Conservation (phyloP, 306 rosid genomes). For the Fagus sylvatica region DNA sequence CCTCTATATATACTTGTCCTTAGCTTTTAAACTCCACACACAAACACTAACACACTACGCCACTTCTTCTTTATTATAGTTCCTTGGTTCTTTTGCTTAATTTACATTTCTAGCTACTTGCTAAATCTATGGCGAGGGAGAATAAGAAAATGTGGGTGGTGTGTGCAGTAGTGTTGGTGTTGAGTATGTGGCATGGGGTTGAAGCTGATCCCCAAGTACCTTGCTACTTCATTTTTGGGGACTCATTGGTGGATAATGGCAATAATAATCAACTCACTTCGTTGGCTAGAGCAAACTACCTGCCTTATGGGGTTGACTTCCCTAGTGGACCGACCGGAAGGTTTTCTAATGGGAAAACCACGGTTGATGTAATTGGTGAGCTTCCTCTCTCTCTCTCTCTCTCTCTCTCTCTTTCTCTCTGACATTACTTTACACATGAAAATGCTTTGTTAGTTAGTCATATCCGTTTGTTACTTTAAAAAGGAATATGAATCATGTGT, state of each 20-base stretch:
- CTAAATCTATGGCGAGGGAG: conserved; percentile 16
- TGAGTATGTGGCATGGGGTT: conserved; percentile 32
- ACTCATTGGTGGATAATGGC: conserved; percentile 86
- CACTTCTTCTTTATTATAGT: background rate
- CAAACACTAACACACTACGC: background rate
- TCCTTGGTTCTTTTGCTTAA: no score
- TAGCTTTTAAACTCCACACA: conserved; percentile 31
- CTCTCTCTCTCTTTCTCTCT: background rate
- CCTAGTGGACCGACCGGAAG: conserved; percentile 76
- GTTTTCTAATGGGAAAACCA: conserved; percentile 86
- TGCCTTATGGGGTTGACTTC: conserved; percentile 85
- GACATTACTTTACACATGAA: no score
- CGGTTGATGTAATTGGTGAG: conserved; percentile 75
- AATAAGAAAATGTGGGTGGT: conserved; percentile 11
- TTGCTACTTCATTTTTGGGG: conserved; percentile 93
- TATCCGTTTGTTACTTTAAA: no score
- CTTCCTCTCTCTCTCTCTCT: background rate
- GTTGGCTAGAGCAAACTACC: conserved; percentile 74
- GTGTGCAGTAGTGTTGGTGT: conserved; percentile 25
- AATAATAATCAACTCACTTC: conserved; percentile 77
- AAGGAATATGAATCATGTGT: no score
- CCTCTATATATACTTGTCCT: conserved; percentile 36
- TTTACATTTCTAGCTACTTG: background rate
- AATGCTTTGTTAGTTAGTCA: no score
- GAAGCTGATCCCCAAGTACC: conserved; percentile 68